Conservation (phyloP, 805 yeast genomes). For the Kuraishia borneana region DNA sequence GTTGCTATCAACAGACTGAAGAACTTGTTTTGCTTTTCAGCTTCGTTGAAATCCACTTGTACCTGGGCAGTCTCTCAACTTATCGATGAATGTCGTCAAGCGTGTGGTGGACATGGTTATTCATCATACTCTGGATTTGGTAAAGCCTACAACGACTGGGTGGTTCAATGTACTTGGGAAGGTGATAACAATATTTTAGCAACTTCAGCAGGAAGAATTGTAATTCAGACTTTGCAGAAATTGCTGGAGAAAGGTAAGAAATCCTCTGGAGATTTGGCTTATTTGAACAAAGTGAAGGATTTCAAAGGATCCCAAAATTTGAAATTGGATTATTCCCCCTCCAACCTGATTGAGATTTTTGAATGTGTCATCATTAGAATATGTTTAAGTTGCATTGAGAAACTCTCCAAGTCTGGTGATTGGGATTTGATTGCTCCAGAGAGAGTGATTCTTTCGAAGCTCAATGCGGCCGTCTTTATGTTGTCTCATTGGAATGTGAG, state of each 20-base stretch:
- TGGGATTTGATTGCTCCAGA: conserved; percentile 37
- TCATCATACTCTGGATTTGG: conserved; percentile 90
- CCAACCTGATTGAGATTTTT: conserved; percentile 23
- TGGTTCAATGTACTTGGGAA: conserved; percentile 98
- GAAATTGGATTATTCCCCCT: conserved; percentile 18
- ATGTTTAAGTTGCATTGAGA: conserved; percentile 18
- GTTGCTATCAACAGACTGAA: conserved; percentile 53
- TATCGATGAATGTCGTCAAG: conserved; percentile 84
- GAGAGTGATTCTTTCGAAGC: conserved; percentile 34
- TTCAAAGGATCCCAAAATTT: conserved; percentile 20
- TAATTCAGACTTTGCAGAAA: conserved; percentile 36
- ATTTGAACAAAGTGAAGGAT: conserved; percentile 20
- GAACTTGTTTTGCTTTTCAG: conserved; percentile 73
- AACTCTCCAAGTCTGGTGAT: conserved; percentile 22
- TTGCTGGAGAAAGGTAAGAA: conserved; percentile 26
- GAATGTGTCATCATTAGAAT: conserved; percentile 29
- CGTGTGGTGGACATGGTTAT: conserved; percentile 96
- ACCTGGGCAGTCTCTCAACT: conserved; percentile 78
- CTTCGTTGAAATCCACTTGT: conserved; percentile 77
- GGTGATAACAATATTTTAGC: conserved; percentile 89
- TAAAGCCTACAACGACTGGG: conserved; percentile 84
- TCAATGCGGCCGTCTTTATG: conserved; percentile 39
- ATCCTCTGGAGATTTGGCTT: conserved; percentile 34
- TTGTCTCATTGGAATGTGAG: conserved; percentile 26
- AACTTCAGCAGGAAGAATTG: conserved; percentile 73